Evolutionary conservation across 129 eudicot genomes (phyloP).

Genomic region (Mikania micrantha): DNA sequence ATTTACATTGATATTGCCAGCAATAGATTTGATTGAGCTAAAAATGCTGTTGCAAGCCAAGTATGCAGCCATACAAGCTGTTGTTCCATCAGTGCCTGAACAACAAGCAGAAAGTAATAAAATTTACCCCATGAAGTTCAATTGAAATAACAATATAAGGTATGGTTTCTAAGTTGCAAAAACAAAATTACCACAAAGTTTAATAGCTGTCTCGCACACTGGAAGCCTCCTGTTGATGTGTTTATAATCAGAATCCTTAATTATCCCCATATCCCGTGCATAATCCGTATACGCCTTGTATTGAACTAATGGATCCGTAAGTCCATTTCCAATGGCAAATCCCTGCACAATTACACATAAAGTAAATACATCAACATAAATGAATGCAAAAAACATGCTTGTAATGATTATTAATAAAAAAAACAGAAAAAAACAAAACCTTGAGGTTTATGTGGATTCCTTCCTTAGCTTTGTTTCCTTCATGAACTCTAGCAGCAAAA

Average conservation of each 20-base stretch:
- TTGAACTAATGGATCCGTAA: conserved; percentile 84
- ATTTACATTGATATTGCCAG: conserved; percentile 76
- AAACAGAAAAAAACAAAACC: neutral
- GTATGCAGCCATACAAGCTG: conserved; percentile 78
- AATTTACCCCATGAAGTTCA: neutral
- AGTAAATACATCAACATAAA: conserved; percentile 1
- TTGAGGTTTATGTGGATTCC: conserved; percentile 16
- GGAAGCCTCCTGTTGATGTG: conserved; percentile 70
- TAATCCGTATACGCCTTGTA: conserved; percentile 88
- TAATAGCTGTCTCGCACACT: conserved; percentile 71
- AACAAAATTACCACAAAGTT: conserved; percentile 67
- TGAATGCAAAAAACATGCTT: neutral
- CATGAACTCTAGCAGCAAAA: conserved; percentile 7
- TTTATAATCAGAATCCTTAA: conserved; percentile 54
- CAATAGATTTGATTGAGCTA: conserved; percentile 44
- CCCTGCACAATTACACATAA: conserved; percentile 48
- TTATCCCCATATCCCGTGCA: conserved; percentile 73
- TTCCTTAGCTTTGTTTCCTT: conserved; percentile 19
- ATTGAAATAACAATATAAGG: neutral
- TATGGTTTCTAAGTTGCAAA: neutral
- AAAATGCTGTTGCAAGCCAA: conserved; percentile 77
- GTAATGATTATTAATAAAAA: neutral
- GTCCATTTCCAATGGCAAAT: conserved; percentile 98
- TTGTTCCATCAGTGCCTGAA: conserved; percentile 82
- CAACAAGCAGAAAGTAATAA: neutral